phyloP scores from a whole-genome alignment of 2,329 filamentous ascomycete species.

The Pseudomassariella vexata region DNA sequence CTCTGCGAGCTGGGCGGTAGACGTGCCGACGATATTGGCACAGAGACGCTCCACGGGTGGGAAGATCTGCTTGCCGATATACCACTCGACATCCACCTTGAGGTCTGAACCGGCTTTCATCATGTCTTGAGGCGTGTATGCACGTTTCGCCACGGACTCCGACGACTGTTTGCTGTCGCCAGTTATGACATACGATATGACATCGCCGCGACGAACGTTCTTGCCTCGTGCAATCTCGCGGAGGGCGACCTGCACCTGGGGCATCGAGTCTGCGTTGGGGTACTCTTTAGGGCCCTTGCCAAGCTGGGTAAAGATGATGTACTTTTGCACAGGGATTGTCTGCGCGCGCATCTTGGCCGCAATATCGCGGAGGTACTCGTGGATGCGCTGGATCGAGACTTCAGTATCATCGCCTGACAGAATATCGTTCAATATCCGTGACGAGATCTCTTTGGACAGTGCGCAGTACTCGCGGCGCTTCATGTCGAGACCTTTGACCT shows the following conservation, averaged over 20 bases:
- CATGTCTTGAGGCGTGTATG: constrained; percentile 80
- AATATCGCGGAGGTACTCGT: constrained; percentile 87
- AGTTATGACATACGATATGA: constrained; percentile 94
- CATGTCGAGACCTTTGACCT: constrained; percentile 98
- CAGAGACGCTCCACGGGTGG: constrained; percentile 96
- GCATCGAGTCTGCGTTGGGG: constrained; percentile 91
- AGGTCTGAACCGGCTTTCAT: constrained; percentile 70
- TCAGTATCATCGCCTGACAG: constrained; percentile 91
- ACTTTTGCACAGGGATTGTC: constrained; percentile 71
- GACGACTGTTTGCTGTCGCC: constrained; percentile 55
- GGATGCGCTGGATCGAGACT: constrained; percentile 79
- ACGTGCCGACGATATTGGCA: constrained; percentile 90
- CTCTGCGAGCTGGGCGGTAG: constrained; percentile 82
- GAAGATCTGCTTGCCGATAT: constrained; percentile 96
- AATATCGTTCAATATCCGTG: constrained; percentile 85
- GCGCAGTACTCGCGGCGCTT: constrained; percentile 93
- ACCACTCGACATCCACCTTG: constrained; percentile 92
- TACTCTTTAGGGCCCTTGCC: constrained; percentile 92
- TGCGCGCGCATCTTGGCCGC: constrained; percentile 79
- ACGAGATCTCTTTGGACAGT: constrained; percentile 90
- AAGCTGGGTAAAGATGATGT: constrained; percentile 96
- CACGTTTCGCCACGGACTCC: constrained; percentile 78
- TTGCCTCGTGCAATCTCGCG: constrained; percentile 84
- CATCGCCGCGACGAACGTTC: constrained; percentile 84
- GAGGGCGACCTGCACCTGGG: constrained; percentile 91